Evolutionary conservation across 176 grass and related monocot genomes (phyloP).

Genomic region (barley (Hordeum vulgare)): DNA sequence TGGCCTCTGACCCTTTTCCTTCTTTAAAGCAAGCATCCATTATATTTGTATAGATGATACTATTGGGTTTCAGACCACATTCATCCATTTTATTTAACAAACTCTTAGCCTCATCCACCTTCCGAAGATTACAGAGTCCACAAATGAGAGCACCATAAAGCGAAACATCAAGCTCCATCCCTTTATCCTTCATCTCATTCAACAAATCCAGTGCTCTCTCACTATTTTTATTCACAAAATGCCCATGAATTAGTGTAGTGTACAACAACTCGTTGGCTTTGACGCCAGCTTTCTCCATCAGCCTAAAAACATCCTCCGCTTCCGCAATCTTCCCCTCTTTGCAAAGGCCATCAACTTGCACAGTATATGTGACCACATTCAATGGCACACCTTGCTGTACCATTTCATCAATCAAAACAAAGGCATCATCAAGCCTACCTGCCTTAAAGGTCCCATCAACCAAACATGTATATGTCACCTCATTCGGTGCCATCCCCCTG

Average conservation of each 20-base stretch:
- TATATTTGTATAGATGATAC: constrained; percentile 82
- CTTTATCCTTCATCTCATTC: constrained; percentile 73
- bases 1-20: constrained; percentile 66
- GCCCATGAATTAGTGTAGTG: constrained; percentile 75
- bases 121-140: constrained; percentile 79
- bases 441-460: constrained; percentile 80
- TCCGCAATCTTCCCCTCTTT: constrained; percentile 66
- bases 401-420: constrained; percentile 82
- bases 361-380: constrained; percentile 76
- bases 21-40: constrained; percentile 84
- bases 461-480: constrained; percentile 84
- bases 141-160: constrained; percentile 81
- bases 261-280: constrained; percentile 59
- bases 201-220: constrained; percentile 61
- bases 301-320: constrained; percentile 57
- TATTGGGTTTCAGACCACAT: constrained; percentile 67
- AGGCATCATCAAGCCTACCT: constrained; percentile 59
- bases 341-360: constrained; percentile 78
- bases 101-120: constrained; percentile 78
- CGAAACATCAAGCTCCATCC: constrained; percentile 68
- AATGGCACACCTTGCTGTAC: constrained; percentile 48
- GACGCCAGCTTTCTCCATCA: constrained; percentile 51
- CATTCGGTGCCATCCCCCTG: constrained; percentile 74
- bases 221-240: constrained; percentile 59
- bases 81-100: constrained; percentile 70